Base-by-base conservation (phyloP, 768 basidiomycete genomes). In the Amanita pseudoporphyria region DNA sequence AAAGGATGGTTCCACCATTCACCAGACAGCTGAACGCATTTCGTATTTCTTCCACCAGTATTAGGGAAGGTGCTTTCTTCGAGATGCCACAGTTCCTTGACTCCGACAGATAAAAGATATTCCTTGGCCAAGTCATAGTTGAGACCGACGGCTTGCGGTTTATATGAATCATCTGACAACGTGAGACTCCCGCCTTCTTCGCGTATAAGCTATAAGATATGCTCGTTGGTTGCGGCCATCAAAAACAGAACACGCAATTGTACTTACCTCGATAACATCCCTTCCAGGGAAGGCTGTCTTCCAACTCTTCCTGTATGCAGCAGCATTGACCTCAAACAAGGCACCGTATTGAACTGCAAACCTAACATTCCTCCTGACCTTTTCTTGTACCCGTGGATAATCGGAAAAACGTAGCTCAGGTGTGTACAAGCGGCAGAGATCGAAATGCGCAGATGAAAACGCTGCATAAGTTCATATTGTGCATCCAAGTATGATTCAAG, bases 141-240 rank as follows among this genome's bases (percentile, higher is more conserved):
- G 51, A 91, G 70, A 0, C 92, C 93, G 47, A 98, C 92, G 7
- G 81, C 80, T 26, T 81, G 78, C 2, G 91, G 86, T 0, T 90
- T 92, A 59, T 99, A 95, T 46, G 93, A 94, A 67, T 98, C 96
- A 62, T 98, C 96, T 5, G 95, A 98, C 22, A 99, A 73, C 16
- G 84, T 77, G 54, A 96, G 79, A 19, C 79, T 78, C 2, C 94
- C 96, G 9, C 75, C 78, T 42, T 72, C 64, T 37, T 71, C 60
- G n/a, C 79, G 56, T 50, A 97, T 87, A 19, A 85, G 59, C 95
- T 97, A 60, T 21, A 9, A 13, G 45, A 16, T 28, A 45, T 26
- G 31, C 42, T 38, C 48, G 22, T 56, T 19, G 30, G 30, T 42
- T 40, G 37, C 19, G 16, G 45, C 36, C 28, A 33, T 36, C 26